These are phyloP conservation scores for Psilocybe azurescens DNA, from an alignment of 768 basidiomycete genomes.

Conservation along the genomic window DNA sequence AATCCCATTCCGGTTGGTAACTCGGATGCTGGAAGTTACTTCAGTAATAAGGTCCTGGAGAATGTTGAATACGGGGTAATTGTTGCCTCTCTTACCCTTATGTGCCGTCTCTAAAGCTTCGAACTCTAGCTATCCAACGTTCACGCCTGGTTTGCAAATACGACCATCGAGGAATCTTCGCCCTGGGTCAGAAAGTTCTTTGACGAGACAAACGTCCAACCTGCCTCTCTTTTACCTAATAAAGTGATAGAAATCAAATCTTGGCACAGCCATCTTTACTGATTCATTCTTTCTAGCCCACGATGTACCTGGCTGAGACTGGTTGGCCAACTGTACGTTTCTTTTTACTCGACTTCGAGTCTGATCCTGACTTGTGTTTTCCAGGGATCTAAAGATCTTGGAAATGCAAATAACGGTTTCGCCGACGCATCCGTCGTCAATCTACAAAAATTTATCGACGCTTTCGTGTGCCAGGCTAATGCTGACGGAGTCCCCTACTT, in stretches of 20 bases:
- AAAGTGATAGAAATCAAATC: conserved; percentile 33
- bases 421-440: conserved; percentile 63
- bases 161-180: conserved; percentile 72
- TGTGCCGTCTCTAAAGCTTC: conserved; percentile 5
- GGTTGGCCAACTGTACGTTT: conserved; percentile 72
- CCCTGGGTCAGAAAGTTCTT: conserved; percentile 87
- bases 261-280: background rate
- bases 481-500: conserved; percentile 79
- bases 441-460: conserved; percentile 80
- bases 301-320: conserved; percentile 94
- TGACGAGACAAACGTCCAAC: conserved; percentile 62
- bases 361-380: background rate
- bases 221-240: conserved; percentile 67
- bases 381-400: conserved; percentile 61
- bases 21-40: conserved; percentile 86
- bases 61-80: conserved; percentile 73
- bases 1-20: conserved; percentile 78
- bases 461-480: conserved; percentile 91
- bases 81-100: conserved; percentile 14
- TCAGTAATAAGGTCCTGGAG: conserved; percentile 69
- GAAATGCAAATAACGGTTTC: conserved; percentile 68
- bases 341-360: background rate
- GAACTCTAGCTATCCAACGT: conserved; percentile 79
- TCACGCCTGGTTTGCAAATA: conserved; percentile 94
- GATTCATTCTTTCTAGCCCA: conserved; percentile 44